Evolutionary conservation across 164 flowering plant species (phyloP), one percentile per base, ranked within the genome.

Genomic region (Magnolia sinica): DNA sequence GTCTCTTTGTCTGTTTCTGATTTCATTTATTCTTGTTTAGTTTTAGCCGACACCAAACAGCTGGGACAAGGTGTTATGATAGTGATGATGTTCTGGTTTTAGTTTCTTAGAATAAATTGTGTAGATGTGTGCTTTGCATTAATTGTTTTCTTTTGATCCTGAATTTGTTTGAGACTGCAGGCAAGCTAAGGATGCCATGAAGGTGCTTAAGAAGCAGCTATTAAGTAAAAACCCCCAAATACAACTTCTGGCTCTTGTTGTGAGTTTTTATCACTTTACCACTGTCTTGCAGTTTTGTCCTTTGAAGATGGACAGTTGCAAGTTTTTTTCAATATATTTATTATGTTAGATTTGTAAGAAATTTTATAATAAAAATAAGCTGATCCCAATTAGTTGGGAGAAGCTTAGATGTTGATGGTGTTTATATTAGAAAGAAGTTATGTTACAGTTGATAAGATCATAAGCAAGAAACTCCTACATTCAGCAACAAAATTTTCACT

Each of bases 181-280:
- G 86, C 99, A 96, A 88, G 87, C 96, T 14, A 96, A 93, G 85
- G 98, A 94, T 84, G 97, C 96, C 50, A 37, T 96, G 84, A 96
- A 94, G 89, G 82, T 88, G 82, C 89, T 96, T 72, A 96, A 96
- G 91, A 96, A 94, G 90, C 97, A 91, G 1, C 85, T 96, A 22
- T 92, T 88, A 74, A 88, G 83, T 82, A 96, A 93, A 88, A 94
- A 85, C 81, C 90, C 99, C 50, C 85, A 92, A 79, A 86, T 90
- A 78, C 99, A 96, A 83, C 90, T 96, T 72, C 92, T 96, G 76
- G 86, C 95, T 76, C 92, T 96, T 75, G 87, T 87, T 86, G 99
- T 96, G 59, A 89, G 98, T 88, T 83, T 76, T 73, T 64, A 7
- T 52, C 37, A 24, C 37, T 10, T 5, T 0, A 50, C 24, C 49